Conservation (phyloP, 345 rosid species). For the Microthlaspi erraticum region DNA sequence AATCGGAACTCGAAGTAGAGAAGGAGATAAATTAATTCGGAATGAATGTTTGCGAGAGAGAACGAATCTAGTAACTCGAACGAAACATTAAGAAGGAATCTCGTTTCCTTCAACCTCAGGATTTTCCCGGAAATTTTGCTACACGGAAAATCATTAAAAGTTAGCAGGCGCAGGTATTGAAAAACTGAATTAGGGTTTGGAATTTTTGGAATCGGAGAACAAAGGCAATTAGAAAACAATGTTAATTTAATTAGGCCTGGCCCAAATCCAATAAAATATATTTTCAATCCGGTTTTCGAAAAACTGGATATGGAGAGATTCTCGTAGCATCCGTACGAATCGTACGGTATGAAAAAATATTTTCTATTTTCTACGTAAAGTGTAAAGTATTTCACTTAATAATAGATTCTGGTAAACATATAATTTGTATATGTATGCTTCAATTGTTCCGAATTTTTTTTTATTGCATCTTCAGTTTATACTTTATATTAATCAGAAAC, state of each 20-base stretch:
- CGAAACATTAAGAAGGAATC: neutral
- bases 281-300: neutral
- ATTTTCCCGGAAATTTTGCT: neutral
- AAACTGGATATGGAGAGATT: neutral
- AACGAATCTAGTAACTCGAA: neutral
- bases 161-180: neutral
- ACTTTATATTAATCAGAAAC: neutral
- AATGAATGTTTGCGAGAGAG: neutral
- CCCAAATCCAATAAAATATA: constrained; percentile 27
- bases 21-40: neutral
- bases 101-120: neutral
- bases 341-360: neutral
- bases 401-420: too few relatives aligned
- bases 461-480: neutral
- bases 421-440: neutral
- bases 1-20: constrained; percentile 11
- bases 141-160: neutral
- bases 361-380: too few relatives aligned
- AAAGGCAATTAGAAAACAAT: neutral
- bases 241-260: constrained; percentile 1
- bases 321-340: neutral
- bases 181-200: constrained; percentile 24
- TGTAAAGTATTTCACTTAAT: too few relatives aligned
- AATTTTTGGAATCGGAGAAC: neutral
- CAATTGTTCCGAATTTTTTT: too few relatives aligned